These are phyloP conservation scores for Dendrobium huoshanense DNA, from an alignment of 106 monocot genomes.

Conservation along the genomic window DNA sequence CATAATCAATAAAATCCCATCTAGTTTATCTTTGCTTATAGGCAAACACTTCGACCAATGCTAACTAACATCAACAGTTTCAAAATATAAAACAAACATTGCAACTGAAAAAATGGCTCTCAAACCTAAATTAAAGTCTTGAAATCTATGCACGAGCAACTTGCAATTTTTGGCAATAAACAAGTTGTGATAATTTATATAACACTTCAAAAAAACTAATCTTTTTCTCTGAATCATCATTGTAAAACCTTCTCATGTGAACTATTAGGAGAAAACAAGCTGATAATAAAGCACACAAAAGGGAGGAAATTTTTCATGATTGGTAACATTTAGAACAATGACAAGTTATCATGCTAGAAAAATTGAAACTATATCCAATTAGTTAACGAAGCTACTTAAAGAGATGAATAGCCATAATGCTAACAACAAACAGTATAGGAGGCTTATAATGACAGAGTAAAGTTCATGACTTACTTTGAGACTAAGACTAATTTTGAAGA, in stretches of 20 bases:
- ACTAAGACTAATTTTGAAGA: constrained; percentile 43
- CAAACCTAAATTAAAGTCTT: background rate
- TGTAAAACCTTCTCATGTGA: background rate
- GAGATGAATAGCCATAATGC: background rate
- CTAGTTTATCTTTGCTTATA: background rate
- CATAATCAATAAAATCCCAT: background rate
- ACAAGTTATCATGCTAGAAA: background rate
- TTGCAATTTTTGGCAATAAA: background rate
- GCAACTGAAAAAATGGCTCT: background rate
- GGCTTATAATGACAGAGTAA: background rate
- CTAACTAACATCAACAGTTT: background rate
- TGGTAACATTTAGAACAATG: background rate
- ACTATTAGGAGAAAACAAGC: background rate
- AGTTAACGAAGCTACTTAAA: background rate
- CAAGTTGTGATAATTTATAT: background rate
- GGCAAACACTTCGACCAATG: background rate
- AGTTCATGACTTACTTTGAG: constrained; percentile 46
- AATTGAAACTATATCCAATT: background rate
- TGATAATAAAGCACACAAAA: background rate
- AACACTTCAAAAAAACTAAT: background rate
- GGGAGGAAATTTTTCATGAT: background rate
- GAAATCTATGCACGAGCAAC: background rate
- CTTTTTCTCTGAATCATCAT: background rate
- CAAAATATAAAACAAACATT: background rate
- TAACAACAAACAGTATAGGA: background rate